These are phyloP conservation scores for Talaromyces sp. DNA, from an alignment of 2,329 filamentous ascomycete species.

Conservation along the genomic window DNA sequence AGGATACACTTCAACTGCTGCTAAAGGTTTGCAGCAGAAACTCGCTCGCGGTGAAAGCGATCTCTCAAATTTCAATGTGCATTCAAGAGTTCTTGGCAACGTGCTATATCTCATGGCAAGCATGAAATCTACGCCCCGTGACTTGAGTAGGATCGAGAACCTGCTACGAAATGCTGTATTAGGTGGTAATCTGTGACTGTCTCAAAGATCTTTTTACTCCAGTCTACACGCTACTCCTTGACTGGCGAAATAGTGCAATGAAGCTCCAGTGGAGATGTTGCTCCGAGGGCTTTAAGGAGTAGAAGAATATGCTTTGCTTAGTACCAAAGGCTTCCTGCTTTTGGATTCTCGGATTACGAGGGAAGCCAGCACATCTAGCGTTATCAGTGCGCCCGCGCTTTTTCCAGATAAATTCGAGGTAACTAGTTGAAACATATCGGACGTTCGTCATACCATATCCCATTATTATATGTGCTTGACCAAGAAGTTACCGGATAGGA, in stretches of 20 bases:
- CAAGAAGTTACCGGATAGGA: too few species aligned
- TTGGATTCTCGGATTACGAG: too few species aligned
- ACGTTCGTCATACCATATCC: too few species aligned
- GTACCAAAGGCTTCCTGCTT: too few species aligned
- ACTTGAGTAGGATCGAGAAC: conserved; percentile 40
- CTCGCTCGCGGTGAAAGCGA: conserved; percentile 41
- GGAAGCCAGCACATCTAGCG: too few species aligned
- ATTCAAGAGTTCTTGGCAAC: conserved; percentile 59
- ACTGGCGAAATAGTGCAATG: neutral
- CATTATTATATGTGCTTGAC: too few species aligned
- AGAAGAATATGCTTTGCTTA: too few species aligned
- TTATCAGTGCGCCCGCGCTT: too few species aligned
- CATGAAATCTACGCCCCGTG: conserved; percentile 46
- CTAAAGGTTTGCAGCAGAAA: conserved; percentile 50
- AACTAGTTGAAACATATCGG: too few species aligned
- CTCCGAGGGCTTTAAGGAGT: too few species aligned
- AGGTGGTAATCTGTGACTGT: neutral
- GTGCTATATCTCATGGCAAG: conserved; percentile 61
- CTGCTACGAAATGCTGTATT: conserved; percentile 17
- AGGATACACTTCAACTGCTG: conserved; percentile 58
- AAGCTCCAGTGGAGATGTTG: neutral
- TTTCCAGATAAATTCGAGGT: too few species aligned
- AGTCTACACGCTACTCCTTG: neutral
- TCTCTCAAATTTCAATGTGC: conserved; percentile 42
- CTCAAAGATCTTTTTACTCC: neutral